These are phyloP conservation scores for Acorus calamus DNA, from an alignment of 106 monocot species.

Conservation along the genomic window DNA sequence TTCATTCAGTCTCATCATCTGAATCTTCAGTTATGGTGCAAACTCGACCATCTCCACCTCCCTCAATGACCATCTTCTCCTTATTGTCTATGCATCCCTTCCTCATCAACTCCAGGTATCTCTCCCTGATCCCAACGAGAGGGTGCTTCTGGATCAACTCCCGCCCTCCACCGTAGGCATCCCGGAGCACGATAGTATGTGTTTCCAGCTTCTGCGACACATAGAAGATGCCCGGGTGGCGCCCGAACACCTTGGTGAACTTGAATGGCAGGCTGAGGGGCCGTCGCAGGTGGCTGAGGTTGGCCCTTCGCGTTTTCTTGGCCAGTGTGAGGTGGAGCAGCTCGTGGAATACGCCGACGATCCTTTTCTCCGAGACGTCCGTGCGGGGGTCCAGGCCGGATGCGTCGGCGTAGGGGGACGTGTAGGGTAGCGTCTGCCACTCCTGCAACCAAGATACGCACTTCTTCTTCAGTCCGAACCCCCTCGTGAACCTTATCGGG, in stretches of 20 bases:
- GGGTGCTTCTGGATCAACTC: constrained; percentile 42
- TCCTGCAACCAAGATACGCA: constrained; percentile 65
- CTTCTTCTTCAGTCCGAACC: constrained; percentile 59
- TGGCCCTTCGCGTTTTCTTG: constrained; percentile 72
- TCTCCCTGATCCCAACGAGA: constrained; percentile 42
- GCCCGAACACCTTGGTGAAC: constrained; percentile 89
- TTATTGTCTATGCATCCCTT: constrained; percentile 1
- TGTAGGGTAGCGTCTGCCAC: constrained; percentile 74
- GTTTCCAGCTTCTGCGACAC: constrained; percentile 59
- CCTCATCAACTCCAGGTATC: constrained; percentile 41
- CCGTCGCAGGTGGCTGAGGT: constrained; percentile 62
- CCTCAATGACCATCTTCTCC: too few relatives aligned
- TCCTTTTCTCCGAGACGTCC: constrained; percentile 78
- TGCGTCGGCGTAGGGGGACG: constrained; percentile 53
- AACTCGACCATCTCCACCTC: too few relatives aligned
- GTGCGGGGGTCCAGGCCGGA: constrained; percentile 54
- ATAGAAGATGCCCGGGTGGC: constrained; percentile 93
- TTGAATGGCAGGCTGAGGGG: constrained; percentile 56
- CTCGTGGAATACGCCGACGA: constrained; percentile 88
- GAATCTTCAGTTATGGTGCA: too few relatives aligned
- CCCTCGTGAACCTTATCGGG: constrained; percentile 61
- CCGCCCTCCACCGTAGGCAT: constrained; percentile 45
- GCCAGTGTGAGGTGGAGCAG: constrained; percentile 59
- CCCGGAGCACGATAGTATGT: constrained; percentile 84
- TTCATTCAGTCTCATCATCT: too few relatives aligned